These are phyloP conservation scores for Lipomyces mesembrius DNA, from an alignment of 805 yeast species.

Conservation along the genomic window DNA sequence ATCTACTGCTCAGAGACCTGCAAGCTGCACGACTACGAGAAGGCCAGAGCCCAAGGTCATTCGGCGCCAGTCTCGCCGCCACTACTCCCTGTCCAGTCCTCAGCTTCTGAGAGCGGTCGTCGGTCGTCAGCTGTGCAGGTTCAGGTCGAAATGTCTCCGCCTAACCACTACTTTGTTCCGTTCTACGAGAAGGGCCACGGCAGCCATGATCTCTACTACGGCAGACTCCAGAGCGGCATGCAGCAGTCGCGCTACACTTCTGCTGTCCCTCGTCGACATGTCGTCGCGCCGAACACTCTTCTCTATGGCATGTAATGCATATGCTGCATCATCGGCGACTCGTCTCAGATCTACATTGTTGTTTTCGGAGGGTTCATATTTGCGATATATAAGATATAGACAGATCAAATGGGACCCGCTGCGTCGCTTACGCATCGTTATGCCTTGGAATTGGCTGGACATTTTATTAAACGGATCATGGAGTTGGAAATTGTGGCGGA, in stretches of 20 bases:
- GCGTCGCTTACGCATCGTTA: background rate
- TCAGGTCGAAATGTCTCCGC: constrained; percentile 19
- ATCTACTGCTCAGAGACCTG: constrained; percentile 57
- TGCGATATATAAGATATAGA: background rate
- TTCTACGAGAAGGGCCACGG: constrained; percentile 16
- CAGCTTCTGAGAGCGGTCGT: constrained; percentile 22
- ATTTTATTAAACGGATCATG: background rate
- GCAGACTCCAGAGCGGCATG: background rate
- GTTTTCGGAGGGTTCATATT: no score
- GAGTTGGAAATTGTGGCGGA: background rate
- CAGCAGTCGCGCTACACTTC: constrained; percentile 1
- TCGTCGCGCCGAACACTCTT: background rate
- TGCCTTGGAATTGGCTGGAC: background rate
- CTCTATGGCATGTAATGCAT: background rate
- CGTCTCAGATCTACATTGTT: background rate
- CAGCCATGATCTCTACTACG: constrained; percentile 6
- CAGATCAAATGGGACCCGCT: background rate
- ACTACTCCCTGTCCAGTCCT: constrained; percentile 18
- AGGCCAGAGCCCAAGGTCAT: constrained; percentile 14
- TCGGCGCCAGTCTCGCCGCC: constrained; percentile 29
- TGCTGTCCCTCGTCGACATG: background rate
- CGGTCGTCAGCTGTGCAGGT: constrained; percentile 33
- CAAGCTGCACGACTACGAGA: constrained; percentile 43
- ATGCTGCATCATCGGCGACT: background rate
- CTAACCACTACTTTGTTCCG: constrained; percentile 20